Conservation (phyloP, 169 alveolate genomes). For the Perkinsus chesapeaki region DNA sequence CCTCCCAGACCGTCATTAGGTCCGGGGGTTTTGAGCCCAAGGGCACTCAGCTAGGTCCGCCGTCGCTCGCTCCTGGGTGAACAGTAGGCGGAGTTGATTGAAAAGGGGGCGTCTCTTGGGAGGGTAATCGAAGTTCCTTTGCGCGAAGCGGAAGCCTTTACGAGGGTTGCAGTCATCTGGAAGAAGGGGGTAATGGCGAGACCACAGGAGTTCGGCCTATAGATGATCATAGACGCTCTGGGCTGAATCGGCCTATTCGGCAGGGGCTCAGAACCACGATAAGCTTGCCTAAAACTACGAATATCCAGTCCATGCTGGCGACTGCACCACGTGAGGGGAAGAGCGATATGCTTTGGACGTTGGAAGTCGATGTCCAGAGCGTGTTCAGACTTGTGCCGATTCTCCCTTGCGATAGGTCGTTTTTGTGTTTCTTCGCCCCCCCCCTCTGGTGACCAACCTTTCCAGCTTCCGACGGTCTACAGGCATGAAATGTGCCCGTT, state of each 20-base stretch:
- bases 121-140: background rate
- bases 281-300: background rate
- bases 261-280: background rate
- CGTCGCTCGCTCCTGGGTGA: no score
- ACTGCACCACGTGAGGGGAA: background rate
- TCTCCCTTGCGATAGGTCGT: background rate
- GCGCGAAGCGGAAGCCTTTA: background rate
- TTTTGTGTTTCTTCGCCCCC: background rate
- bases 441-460: background rate
- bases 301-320: background rate
- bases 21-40: no score
- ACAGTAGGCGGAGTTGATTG: background rate
- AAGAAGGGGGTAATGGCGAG: background rate
- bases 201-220: background rate
- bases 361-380: background rate
- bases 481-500: background rate
- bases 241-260: background rate
- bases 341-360: background rate
- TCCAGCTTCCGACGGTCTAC: background rate
- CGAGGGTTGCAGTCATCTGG: background rate
- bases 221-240: background rate
- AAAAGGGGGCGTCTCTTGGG: background rate
- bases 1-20: no score
- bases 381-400: background rate
- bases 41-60: no score